Evolutionary conservation across 2,329 filamentous ascomycete genomes (phyloP).

Genomic region (Drechmeria coniospora): DNA sequence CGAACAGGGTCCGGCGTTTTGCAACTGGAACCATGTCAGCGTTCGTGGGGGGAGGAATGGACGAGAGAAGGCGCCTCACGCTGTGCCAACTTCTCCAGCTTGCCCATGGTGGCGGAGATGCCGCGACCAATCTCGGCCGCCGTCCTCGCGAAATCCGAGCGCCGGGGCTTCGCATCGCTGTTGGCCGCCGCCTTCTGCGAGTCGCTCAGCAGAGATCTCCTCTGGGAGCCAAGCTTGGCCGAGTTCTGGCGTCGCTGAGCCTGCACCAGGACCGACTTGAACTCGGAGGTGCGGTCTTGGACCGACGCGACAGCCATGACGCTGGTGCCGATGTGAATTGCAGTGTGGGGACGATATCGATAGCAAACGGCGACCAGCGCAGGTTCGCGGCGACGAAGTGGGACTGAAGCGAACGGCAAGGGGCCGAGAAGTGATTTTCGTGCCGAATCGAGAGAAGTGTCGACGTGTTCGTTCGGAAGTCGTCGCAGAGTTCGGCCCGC

Average conservation of each 20-base stretch:
- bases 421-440: neutral
- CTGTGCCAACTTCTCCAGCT: constrained; percentile 84
- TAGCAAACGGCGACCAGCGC: constrained; percentile 20
- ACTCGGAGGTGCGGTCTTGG: constrained; percentile 93
- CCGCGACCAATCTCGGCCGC: constrained; percentile 85
- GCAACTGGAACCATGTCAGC: constrained; percentile 43
- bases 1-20: constrained; percentile 92
- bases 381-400: constrained; percentile 6
- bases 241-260: constrained; percentile 66
- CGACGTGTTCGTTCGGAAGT: neutral
- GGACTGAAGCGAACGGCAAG: neutral
- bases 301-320: constrained; percentile 58
- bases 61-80: no score
- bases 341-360: constrained; percentile 2
- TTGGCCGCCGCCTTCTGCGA: constrained; percentile 51
- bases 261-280: constrained; percentile 77
- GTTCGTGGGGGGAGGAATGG: no score
- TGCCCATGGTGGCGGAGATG: constrained; percentile 85
- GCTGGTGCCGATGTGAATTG: constrained; percentile 6
- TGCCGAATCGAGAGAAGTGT: neutral
- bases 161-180: constrained; percentile 36
- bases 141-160: constrained; percentile 84
- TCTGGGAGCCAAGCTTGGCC: constrained; percentile 62
- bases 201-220: constrained; percentile 64
- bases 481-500: neutral